Conservation (phyloP, 768 basidiomycete genomes). For the Galerina sulciceps region DNA sequence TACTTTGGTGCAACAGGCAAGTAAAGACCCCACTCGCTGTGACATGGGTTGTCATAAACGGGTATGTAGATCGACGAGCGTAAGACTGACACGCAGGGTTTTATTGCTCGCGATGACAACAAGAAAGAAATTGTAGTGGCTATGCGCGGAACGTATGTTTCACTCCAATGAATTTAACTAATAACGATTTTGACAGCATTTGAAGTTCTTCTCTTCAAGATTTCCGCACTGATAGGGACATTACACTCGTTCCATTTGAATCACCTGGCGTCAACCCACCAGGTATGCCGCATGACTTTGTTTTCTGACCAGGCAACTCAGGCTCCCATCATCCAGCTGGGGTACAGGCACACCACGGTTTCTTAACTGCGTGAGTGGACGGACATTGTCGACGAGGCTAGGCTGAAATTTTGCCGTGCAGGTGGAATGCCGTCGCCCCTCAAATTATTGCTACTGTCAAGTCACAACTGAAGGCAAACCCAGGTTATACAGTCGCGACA, state of each 20-base stretch:
- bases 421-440: no score
- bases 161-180: constrained; percentile 32
- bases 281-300: constrained; percentile 17
- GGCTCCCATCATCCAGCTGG: constrained; percentile 30
- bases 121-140: constrained; percentile 52
- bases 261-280: constrained; percentile 42
- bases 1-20: no score
- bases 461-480: constrained; percentile 33
- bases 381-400: constrained; percentile 26
- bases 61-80: no score
- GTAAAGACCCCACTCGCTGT: no score
- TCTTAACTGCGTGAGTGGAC: constrained; percentile 42
- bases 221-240: constrained; percentile 40
- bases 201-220: constrained; percentile 40
- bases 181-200: background rate
- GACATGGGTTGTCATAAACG: no score
- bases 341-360: constrained; percentile 45
- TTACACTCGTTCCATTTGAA: constrained; percentile 42
- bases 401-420: constrained; percentile 43
- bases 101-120: constrained; percentile 50
- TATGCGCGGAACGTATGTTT: constrained; percentile 8
- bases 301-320: background rate
- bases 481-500: constrained; percentile 40
- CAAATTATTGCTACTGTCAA: constrained; percentile 38
- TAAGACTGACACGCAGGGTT: constrained; percentile 49